Base-by-base conservation (phyloP, 805 yeast species). In the Yarrowia deformans region DNA sequence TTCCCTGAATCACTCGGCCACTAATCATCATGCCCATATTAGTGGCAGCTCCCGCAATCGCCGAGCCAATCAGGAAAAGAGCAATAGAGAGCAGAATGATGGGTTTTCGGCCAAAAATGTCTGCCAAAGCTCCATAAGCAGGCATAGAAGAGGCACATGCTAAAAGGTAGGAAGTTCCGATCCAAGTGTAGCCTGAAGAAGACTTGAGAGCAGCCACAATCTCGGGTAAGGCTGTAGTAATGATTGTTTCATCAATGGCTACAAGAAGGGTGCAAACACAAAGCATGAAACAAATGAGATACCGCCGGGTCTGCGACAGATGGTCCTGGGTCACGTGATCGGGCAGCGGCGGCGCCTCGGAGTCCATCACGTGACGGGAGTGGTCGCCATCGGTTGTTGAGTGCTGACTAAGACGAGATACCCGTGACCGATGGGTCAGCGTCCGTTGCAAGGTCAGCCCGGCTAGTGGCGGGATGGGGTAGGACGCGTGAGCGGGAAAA, bases 1-100 rank as follows among this genome's bases (percentile, higher is more conserved):
- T 84, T 32, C 97, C 97, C 42, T 96, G 89, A 58, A 92, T 81
- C 70, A 90, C 88, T 73, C 96, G 82, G 0, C 93, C 93, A 2
- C 86, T 90, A 70, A 90, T 88, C 50, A 90, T 79, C 84, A 85
- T 83, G 70, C 82, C 78, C 86, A 90, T 87, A 18, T 69, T 66
- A 61, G 69, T 74, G 32, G 72, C 71, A 34, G 73, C 69, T 0
- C 87, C 92, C 67, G 83, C 81, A 13, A 83, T 68, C 2, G 82
- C 72, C 69, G 82, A 80, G 6, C 85, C 85, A 6, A 79, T 39
- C 19, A 79, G 79, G 70, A 84, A 82, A 64, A 82, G 76, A 23
- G 77, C 73, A 61, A 80, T 78, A 0, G 83, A 81, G 12, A 77
- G 73, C 42, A 82, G 68, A 52, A 82, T 71, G 9, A 82, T 80